Base-by-base conservation (phyloP, 768 basidiomycete genomes). In the Pleurotus djamor region DNA sequence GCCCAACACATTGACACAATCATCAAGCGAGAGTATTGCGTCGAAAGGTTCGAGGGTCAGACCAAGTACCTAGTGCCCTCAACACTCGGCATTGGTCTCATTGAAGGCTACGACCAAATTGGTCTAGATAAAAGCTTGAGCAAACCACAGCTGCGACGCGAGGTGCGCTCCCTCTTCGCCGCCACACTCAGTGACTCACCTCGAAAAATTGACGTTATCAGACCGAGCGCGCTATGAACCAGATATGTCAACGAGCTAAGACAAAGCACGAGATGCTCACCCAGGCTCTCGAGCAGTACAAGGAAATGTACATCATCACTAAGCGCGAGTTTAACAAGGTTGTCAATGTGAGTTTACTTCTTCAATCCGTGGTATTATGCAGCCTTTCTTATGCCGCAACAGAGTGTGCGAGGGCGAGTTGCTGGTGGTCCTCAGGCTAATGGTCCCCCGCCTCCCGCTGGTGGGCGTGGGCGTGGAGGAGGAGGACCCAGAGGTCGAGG, bases 1-100 rank as follows among this genome's bases (percentile, higher is more conserved):
- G 97, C 97, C 1, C 91, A 95, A 67, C 97, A 99, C 70, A 98
- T 99, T 58, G 83, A 94, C 60, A 98, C 89, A 7, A 91, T 98
- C 65, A 82, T 98, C 63, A 89, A 96, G 59, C 84, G 97, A 12
- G 87, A 91, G 66, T 99, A 98, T 68, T 96, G 98, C 38, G 80
- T 92, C 58, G 92, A 92, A 66, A 83, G 87, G 37, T 87, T 89
- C 77, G 90, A 94, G 66, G 95, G 95, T 9, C 71, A 78, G 13
- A 90, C 85, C 34, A 98, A 98, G 71, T 96, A 96, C 69, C 87
- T 99, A 43, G 79, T 96, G 12, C 97, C 97, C 1, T 98, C 96
- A 0, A 94, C 90, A 1, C 86, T 99, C 35, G 97, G 97, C 1
- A 91, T 97, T 57, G 97, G 92, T 0, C 83, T 99, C 5, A 82